Evolutionary conservation across 2,329 filamentous ascomycete genomes (phyloP), one percentile per base, ranked within the genome.

Genomic region (Cladosporium sp.): DNA sequence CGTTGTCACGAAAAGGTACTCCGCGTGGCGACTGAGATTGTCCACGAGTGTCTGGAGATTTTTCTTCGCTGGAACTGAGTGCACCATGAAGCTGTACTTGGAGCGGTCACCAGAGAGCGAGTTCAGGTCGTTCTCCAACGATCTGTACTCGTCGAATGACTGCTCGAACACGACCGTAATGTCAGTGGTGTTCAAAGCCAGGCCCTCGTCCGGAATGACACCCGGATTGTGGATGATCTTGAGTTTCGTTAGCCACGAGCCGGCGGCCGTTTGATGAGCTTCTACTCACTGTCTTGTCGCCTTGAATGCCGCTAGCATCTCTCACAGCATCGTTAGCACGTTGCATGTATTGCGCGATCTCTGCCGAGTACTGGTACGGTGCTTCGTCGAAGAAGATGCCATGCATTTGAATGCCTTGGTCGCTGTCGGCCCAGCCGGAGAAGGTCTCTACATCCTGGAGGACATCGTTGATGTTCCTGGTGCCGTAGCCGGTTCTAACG

Each of bases 371-470:
- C 10, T 57, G 51, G 10, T 53, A 50, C 1, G 56, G 57, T 10
- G 60, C 57, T 48, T 63, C 61, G 50, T 64, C 62, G 49, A 64
- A 55, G 53, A 64, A 64, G 37, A 65, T 64, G 34, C 59, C 61
- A 33, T 61, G 57, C 16, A 62, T 50, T 10, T 57, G 38, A 3
- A 54, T 53, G 14, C 48, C 44, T 13, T 44, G 41, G 3, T 44
- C 45, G 16, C 57, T 55, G 3, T 55, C 56, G 10, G 59, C 46
- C 62, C 64, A 66, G 28, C 56, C 49, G n/a, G 59, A 56, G 40
- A 64, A 66, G 14, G 58, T 55, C 32, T 48, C 33, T 19, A 66
- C 58, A 14, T 66, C 61, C 10, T 54, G 45, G 8, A 58, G 33
- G 1, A 63, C 58, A n/a, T 56, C 56, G 18, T 46, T 38, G 10